Evolutionary conservation across 2,329 filamentous ascomycete species (phyloP).

Genomic region (Apiospora kogelbergensis): DNA sequence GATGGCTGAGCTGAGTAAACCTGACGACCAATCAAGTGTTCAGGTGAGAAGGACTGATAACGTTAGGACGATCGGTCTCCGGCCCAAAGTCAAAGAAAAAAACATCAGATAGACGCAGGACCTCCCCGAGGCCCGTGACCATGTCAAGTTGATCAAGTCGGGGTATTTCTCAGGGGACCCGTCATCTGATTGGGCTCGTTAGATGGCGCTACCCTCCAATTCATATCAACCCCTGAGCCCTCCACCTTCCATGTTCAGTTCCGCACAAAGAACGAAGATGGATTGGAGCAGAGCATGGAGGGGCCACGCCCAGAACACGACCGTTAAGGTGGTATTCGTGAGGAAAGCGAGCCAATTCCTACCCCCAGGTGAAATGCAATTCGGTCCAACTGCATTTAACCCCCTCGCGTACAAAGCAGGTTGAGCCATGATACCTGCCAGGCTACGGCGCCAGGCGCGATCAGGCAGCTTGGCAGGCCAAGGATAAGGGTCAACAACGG

Average conservation of each 20-base stretch:
- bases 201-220: neutral
- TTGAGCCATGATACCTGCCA: neutral
- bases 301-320: neutral
- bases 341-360: neutral
- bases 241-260: neutral
- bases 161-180: neutral
- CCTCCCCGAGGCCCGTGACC: neutral
- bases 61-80: neutral
- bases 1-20: neutral
- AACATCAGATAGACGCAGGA: neutral
- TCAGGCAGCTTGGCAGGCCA: neutral
- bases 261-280: neutral
- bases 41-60: neutral
- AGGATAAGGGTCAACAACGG: neutral
- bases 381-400: neutral
- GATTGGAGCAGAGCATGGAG: neutral
- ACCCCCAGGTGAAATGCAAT: neutral
- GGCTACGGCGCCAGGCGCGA: neutral
- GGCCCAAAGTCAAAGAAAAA: neutral
- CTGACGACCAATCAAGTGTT: neutral
- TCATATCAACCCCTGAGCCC: conserved; percentile 4
- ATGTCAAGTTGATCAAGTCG: neutral
- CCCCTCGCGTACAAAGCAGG: neutral
- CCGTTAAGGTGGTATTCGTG: neutral
- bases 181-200: neutral